A percentile compares a stretch with the other conserved stretches of the same genome.
phyloP scores from a whole-genome alignment of 257 asterid species.

The Perilla frutescens region DNA sequence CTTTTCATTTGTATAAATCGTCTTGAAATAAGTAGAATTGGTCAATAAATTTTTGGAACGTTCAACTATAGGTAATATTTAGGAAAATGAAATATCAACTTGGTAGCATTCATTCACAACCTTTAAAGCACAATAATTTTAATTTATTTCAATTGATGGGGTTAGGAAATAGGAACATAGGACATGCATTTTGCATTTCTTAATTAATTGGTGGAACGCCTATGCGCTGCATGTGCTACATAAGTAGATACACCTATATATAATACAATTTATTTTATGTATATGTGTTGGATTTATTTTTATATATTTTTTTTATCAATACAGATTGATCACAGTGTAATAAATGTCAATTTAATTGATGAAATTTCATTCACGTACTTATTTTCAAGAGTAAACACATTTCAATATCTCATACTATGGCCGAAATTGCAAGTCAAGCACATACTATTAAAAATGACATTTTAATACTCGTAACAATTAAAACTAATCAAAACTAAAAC shows the following conservation, averaged over 20 bases:
- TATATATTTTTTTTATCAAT: too few species aligned
- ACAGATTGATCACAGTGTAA: too few species aligned
- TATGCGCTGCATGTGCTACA: slow-evolving; percentile 2
- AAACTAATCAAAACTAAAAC: too few species aligned
- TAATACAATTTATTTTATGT: too few species aligned
- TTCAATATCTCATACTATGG: too few species aligned
- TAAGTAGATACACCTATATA: neutral
- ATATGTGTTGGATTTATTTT: too few species aligned
- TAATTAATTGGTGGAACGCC: neutral
- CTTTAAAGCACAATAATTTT: slow-evolving; percentile 4
- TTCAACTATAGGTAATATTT: neutral
- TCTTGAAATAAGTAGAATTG: neutral
- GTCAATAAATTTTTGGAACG: neutral
- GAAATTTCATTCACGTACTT: too few species aligned
- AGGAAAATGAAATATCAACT: neutral
- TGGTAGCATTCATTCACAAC: slow-evolving; percentile 1
- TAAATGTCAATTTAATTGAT: too few species aligned
- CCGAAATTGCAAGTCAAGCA: too few species aligned
- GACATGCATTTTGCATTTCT: slow-evolving; percentile 24
- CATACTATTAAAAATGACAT: too few species aligned
- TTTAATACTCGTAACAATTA: too few species aligned
- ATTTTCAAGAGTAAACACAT: too few species aligned
- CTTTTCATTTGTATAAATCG: neutral
- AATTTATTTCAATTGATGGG: neutral
- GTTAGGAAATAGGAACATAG: slow-evolving; percentile 13